phyloP scores from a whole-genome alignment of 108 stramenopile species.

The Pseudonitzschia delicatissima region DNA sequence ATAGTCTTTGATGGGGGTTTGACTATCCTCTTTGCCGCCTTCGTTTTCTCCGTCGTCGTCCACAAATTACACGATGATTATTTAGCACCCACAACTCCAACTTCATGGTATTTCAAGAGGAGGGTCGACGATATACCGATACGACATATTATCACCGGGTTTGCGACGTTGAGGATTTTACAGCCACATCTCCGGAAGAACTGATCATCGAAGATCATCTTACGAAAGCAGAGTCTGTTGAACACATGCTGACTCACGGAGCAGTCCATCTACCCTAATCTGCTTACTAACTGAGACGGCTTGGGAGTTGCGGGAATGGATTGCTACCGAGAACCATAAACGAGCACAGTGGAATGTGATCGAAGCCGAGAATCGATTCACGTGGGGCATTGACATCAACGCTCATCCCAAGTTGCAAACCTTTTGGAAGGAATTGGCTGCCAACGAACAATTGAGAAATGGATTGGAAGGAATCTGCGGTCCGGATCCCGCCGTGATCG shows the following conservation, averaged over 20 bases:
- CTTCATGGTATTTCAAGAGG: slow-evolving; percentile 31
- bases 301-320: slow-evolving; percentile 40
- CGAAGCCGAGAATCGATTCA: slow-evolving; percentile 47
- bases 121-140: slow-evolving; percentile 31
- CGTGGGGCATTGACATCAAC: slow-evolving; percentile 48
- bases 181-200: slow-evolving; percentile 34
- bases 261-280: slow-evolving; percentile 49
- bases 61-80: slow-evolving; percentile 44
- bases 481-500: slow-evolving; percentile 58
- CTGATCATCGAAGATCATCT: slow-evolving; percentile 21
- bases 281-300: slow-evolving; percentile 47
- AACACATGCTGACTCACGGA: slow-evolving; percentile 54
- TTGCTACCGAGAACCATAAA: slow-evolving; percentile 39
- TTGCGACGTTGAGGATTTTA: slow-evolving; percentile 41
- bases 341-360: slow-evolving; percentile 41
- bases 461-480: slow-evolving; percentile 47
- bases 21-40: slow-evolving; percentile 14
- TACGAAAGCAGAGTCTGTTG: slow-evolving; percentile 12
- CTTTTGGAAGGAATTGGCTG: slow-evolving; percentile 44
- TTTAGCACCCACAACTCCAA: slow-evolving; percentile 32
- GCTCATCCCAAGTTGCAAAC: slow-evolving; percentile 38
- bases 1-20: slow-evolving; percentile 1
- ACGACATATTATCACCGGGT: slow-evolving; percentile 46
- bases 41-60: slow-evolving; percentile 14
- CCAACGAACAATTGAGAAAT: slow-evolving; percentile 26